These are phyloP conservation scores for Paecilomyces sp. DNA, from an alignment of 2,329 filamentous ascomycete genomes.

Conservation along the genomic window DNA sequence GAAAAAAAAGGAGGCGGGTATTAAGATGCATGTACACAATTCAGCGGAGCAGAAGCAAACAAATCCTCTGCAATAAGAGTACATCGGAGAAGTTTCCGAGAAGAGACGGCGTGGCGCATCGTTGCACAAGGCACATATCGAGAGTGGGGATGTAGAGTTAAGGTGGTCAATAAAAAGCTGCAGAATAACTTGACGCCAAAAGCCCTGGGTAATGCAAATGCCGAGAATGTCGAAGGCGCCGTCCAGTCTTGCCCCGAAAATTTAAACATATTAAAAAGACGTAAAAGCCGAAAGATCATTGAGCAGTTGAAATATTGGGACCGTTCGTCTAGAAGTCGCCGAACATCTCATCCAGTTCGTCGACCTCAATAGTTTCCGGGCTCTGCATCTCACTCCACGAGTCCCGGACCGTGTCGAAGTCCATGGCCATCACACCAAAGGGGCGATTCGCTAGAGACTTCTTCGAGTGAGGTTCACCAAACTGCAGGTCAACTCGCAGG, in stretches of 20 bases:
- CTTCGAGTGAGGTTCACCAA: constrained; percentile 33
- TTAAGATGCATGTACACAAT: neutral
- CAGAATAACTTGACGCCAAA: neutral
- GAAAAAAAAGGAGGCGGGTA: neutral
- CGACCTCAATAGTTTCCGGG: constrained; percentile 83
- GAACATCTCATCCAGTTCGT: constrained; percentile 85
- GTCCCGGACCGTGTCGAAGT: constrained; percentile 34
- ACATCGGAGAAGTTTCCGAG: neutral
- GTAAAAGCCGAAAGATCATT: constrained; percentile 1
- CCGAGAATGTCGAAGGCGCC: neutral
- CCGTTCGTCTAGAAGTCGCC: constrained; percentile 55
- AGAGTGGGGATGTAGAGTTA: neutral
- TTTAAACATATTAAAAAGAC: constrained; percentile 1
- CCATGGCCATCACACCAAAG: constrained; percentile 14
- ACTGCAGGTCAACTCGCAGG: constrained; percentile 26
- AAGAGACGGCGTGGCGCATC: neutral
- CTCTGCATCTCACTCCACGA: constrained; percentile 59
- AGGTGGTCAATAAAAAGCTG: neutral
- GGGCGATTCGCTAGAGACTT: constrained; percentile 31
- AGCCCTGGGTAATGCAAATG: neutral
- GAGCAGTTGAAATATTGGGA: neutral
- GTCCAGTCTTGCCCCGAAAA: constrained; percentile 6
- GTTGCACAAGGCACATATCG: neutral
- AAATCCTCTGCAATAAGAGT: neutral
- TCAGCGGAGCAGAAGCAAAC: neutral